Conservation (phyloP, 164 flowering plant genomes). For the Magnolia kwangsiensis region DNA sequence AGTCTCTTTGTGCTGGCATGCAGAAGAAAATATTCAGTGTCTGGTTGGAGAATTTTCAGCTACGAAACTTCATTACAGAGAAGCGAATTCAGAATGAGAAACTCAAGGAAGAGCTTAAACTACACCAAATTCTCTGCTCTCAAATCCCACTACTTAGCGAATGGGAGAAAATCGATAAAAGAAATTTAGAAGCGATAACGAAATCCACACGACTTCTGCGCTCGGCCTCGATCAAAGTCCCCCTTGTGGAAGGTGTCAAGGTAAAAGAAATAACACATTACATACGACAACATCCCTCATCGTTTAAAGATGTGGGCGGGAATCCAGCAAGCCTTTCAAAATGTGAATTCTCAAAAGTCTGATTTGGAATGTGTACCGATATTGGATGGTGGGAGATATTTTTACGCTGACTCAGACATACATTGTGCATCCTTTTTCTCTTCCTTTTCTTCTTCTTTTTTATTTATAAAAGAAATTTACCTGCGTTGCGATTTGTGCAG, state of each 20-base stretch:
- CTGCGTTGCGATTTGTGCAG: not conserved
- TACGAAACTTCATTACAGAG: slow-evolving; percentile 37
- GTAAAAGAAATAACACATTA: slow-evolving; percentile 22
- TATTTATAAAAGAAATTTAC: no score
- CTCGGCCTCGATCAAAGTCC: slow-evolving; percentile 33
- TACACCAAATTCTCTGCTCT: slow-evolving; percentile 28
- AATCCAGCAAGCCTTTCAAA: no score
- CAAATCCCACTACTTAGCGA: slow-evolving; percentile 43
- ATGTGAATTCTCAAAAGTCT: not conserved
- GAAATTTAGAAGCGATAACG: slow-evolving; percentile 50
- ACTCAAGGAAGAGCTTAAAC: slow-evolving; percentile 37
- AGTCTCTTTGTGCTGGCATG: not conserved
- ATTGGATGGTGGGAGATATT: no score
- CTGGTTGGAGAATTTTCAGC: slow-evolving; percentile 23
- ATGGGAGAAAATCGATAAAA: slow-evolving; percentile 55
- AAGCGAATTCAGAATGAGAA: slow-evolving; percentile 37
- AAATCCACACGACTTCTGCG: slow-evolving; percentile 34
- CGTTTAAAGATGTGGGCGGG: no score
- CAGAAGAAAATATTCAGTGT: slow-evolving; percentile 35
- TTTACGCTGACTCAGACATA: not conserved
- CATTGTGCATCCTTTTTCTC: not conserved
- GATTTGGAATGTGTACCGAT: not conserved
- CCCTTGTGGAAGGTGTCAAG: slow-evolving; percentile 51
- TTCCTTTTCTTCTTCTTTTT: no score
- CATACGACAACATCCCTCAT: not conserved